phyloP scores from a whole-genome alignment of 208 protist genomes.

The Trypanosoma rangeli region DNA sequence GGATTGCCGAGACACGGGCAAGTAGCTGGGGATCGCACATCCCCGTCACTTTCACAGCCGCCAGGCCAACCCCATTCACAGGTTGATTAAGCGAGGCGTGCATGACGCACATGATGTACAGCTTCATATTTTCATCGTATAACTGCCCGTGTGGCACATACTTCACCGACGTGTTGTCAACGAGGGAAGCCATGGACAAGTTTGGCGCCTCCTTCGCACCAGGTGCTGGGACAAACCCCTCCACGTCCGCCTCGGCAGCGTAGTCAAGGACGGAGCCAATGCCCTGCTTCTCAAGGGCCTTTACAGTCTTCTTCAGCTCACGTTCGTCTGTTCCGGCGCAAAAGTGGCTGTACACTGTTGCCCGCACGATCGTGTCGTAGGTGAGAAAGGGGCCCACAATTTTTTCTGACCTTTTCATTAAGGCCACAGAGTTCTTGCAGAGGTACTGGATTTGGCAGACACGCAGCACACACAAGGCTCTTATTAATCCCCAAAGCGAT shows the following conservation, averaged over 20 bases:
- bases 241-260: constrained; percentile 91
- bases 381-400: constrained; percentile 75
- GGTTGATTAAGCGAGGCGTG: constrained; percentile 74
- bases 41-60: constrained; percentile 91
- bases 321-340: constrained; percentile 92
- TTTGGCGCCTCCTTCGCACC: constrained; percentile 55
- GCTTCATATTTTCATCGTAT: constrained; percentile 93
- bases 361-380: constrained; percentile 77
- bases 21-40: constrained; percentile 92
- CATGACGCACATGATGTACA: constrained; percentile 92
- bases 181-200: constrained; percentile 66
- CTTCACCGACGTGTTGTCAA: constrained; percentile 53
- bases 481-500: constrained; percentile 72
- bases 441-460: constrained; percentile 70
- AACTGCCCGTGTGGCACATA: constrained; percentile 62
- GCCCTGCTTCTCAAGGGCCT: constrained; percentile 56
- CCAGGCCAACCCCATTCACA: constrained; percentile 57
- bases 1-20: constrained; percentile 81
- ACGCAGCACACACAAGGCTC: constrained; percentile 69
- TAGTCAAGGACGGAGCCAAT: constrained; percentile 95
- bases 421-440: constrained; percentile 66
- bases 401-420: constrained; percentile 73
- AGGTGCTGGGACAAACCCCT: constrained; percentile 65
- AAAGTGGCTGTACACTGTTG: constrained; percentile 94
- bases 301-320: constrained; percentile 81